These are phyloP conservation scores for Chrysoporthe puriensis DNA, from an alignment of 2,329 filamentous ascomycete species.

Conservation along the genomic window DNA sequence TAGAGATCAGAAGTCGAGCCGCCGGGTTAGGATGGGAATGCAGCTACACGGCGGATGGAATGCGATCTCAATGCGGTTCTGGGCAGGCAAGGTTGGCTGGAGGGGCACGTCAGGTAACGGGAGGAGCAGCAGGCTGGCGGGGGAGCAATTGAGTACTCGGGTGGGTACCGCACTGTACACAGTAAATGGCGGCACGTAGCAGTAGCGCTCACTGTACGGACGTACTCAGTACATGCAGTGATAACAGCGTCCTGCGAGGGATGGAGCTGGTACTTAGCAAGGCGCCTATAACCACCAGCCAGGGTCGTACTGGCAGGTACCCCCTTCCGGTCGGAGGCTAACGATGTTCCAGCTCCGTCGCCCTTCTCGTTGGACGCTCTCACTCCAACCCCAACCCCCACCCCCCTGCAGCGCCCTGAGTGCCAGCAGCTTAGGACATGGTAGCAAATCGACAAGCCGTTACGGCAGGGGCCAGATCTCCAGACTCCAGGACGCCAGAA, in stretches of 20 bases:
- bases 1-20: not conserved
- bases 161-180: too few species aligned
- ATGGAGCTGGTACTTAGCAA: too few species aligned
- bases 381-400: not conserved
- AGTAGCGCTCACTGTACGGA: too few species aligned
- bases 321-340: slow-evolving; percentile 12
- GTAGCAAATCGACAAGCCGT: not conserved
- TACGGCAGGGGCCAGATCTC: slow-evolving; percentile 29
- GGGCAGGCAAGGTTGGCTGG: slow-evolving; percentile 2
- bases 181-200: too few species aligned
- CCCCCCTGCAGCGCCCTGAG: not conserved
- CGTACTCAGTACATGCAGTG: too few species aligned
- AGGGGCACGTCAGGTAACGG: slow-evolving; percentile 5
- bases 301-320: not conserved
- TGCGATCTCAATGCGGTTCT: not conserved
- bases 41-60: not conserved
- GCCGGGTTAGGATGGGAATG: not conserved
- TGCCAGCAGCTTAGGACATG: not conserved
- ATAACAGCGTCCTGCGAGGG: too few species aligned
- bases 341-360: slow-evolving; percentile 26
- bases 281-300: not conserved
- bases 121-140: not conserved
- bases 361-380: slow-evolving; percentile 2
- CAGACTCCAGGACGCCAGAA: slow-evolving; percentile 9
- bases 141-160: not conserved